Percentiles rank a stretch among this genome's conserved stretches.
phyloP scores from a whole-genome alignment of 306 rosid genomes.

The Quercus parvula region DNA sequence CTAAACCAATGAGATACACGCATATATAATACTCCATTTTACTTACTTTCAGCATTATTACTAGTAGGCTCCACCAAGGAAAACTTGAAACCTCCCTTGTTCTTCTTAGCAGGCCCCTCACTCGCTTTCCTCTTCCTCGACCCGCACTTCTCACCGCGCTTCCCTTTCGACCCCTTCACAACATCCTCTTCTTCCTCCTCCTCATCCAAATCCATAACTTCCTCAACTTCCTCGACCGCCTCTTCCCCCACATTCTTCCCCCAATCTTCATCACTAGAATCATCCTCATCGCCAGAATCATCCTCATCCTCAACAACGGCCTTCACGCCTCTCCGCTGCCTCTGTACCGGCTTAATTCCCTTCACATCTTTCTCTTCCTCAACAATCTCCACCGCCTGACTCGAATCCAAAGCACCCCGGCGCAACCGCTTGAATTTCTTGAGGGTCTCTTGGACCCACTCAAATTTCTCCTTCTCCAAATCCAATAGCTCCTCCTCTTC shows the following conservation, averaged over 20 bases:
- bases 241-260: slow-evolving; percentile 48
- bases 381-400: not conserved
- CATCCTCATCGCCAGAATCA: slow-evolving; percentile 37
- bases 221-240: slow-evolving; percentile 48
- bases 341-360: not conserved
- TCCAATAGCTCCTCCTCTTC: slow-evolving; percentile 64
- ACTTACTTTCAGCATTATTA: slow-evolving; percentile 55
- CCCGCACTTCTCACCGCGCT: slow-evolving; percentile 25
- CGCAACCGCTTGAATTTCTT: slow-evolving; percentile 44
- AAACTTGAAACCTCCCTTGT: slow-evolving; percentile 32
- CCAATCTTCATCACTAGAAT: slow-evolving; percentile 79
- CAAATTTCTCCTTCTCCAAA: slow-evolving; percentile 57
- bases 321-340: slow-evolving; percentile 7
- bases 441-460: slow-evolving; percentile 47
- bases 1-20: not conserved
- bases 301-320: slow-evolving; percentile 31
- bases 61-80: slow-evolving; percentile 30
- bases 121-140: slow-evolving; percentile 47
- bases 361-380: not conserved
- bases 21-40: not conserved
- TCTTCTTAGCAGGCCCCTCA: slow-evolving; percentile 49
- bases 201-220: slow-evolving; percentile 40
- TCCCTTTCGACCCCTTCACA: slow-evolving; percentile 32
- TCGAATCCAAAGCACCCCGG: slow-evolving; percentile 16
- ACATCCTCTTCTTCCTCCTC: slow-evolving; percentile 32